Evolutionary conservation across 75 land plant species (phyloP), one percentile per base, ranked within the genome.

Genomic region (Selaginella tamariscina): DNA sequence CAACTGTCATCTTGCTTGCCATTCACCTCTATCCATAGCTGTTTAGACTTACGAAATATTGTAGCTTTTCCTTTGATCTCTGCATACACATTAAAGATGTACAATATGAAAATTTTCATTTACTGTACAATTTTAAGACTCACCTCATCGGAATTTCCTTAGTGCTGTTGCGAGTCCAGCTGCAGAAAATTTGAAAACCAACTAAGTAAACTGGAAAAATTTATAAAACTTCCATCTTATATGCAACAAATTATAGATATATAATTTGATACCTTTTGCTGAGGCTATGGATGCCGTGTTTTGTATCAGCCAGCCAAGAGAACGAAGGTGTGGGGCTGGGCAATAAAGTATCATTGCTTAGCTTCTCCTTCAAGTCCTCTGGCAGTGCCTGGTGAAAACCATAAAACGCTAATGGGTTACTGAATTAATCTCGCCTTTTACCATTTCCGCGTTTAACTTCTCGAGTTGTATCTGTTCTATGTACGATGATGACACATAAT

Each of bases 391-490:
- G 55, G 11, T 68, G 31, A 24, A 1, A n/a, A n/a, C n/a, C n/a
- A n/a, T n/a, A n/a, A n/a, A n/a, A n/a, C n/a, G n/a, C n/a, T n/a
- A n/a, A n/a, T n/a, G n/a, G n/a, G n/a, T n/a, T n/a, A n/a, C n/a
- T n/a, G 20, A 20, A 49, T n/a, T n/a, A n/a, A n/a, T n/a, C n/a
- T 11, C 54, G 11, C 20, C 11, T 24, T 28, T 21, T 2, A 66
- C 66, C 69, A 88, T 79, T 65, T 87, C 91, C 72, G 88, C 79
- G 1, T 81, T 80, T 71, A 88, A 89, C 73, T 86, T 88, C 69
- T 88, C 92, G 66, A 86, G 82, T 71, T 90, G 96, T 72, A 90
- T 90, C 56, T 90, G 96, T 65, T 90, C 92, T 8, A 90, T 90
- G 56, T 90, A 90, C 39, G 96, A 83, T 24, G 82, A 85, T 30